Percentiles rank a stretch among this genome's conserved stretches.
phyloP scores from a whole-genome alignment of 2,329 filamentous ascomycete genomes.

The Ilyonectria robusta region DNA sequence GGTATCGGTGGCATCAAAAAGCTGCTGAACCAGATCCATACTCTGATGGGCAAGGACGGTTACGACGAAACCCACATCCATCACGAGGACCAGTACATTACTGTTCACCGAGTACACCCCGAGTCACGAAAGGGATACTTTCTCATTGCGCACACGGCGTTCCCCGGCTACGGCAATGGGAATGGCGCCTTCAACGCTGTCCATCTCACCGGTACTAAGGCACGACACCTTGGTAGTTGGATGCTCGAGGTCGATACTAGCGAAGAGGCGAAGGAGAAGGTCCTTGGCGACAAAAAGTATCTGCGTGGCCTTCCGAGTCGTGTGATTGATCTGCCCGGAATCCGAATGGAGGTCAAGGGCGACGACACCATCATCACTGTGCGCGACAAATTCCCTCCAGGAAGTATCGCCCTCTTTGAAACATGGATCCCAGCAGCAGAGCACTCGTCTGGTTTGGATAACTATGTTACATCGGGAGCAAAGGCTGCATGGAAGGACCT shows the following conservation, averaged over 20 bases:
- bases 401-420: slow-evolving; percentile 94
- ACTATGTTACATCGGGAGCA: slow-evolving; percentile 86
- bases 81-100: slow-evolving; percentile 96
- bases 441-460: slow-evolving; percentile 86
- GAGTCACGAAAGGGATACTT: slow-evolving; percentile 95
- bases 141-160: slow-evolving; percentile 95
- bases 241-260: slow-evolving; percentile 89
- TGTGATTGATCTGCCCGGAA: slow-evolving; percentile 80
- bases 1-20: slow-evolving; percentile 95
- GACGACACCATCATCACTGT: slow-evolving; percentile 86
- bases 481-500: slow-evolving; percentile 83
- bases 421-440: slow-evolving; percentile 94
- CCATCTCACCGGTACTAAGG: slow-evolving; percentile 85
- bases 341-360: slow-evolving; percentile 79
- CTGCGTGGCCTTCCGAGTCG: slow-evolving; percentile 88
- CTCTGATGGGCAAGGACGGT: slow-evolving; percentile 93
- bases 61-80: slow-evolving; percentile 98
- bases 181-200: slow-evolving; percentile 87
- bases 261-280: slow-evolving; percentile 75
- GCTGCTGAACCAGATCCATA: slow-evolving; percentile 94
- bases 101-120: slow-evolving; percentile 94
- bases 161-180: slow-evolving; percentile 88
- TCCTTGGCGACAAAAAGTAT: slow-evolving; percentile 77
- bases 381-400: slow-evolving; percentile 88
- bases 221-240: slow-evolving; percentile 90